phyloP scores from a whole-genome alignment of 768 basidiomycete genomes.

The Exidia glandulosa region DNA sequence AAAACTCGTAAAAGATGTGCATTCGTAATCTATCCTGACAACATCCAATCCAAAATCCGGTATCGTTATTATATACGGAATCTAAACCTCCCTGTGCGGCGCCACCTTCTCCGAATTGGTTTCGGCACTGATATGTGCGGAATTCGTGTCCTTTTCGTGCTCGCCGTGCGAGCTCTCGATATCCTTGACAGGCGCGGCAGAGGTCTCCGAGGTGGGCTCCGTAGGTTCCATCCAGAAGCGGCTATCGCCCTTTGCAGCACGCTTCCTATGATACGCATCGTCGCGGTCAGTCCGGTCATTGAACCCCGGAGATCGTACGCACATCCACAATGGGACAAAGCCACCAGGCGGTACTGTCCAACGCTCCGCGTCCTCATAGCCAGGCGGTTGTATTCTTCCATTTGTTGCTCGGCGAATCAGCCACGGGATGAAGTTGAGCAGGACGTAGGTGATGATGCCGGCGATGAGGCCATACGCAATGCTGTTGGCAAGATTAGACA shows the following conservation, averaged over 20 bases:
- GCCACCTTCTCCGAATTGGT: too few relatives aligned
- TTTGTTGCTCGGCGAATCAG: slow-evolving; percentile 40
- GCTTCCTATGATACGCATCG: background rate
- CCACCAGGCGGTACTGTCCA: slow-evolving; percentile 67
- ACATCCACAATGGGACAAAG: slow-evolving; percentile 61
- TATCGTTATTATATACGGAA: too few relatives aligned
- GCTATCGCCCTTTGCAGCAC: slow-evolving; percentile 1
- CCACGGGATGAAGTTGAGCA: slow-evolving; percentile 63
- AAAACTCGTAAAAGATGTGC: too few relatives aligned
- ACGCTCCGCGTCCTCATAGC: slow-evolving; percentile 50
- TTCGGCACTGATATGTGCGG: too few relatives aligned
- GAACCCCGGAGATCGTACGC: too few relatives aligned
- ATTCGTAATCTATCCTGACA: too few relatives aligned
- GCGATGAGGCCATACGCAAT: slow-evolving; percentile 86
- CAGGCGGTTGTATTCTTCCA: slow-evolving; percentile 54
- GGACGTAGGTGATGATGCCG: slow-evolving; percentile 56
- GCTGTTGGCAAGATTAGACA: slow-evolving; percentile 24
- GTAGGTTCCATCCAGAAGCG: slow-evolving; percentile 1
- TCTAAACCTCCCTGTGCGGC: too few relatives aligned
- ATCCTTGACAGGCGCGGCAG: background rate
- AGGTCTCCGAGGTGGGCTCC: background rate
- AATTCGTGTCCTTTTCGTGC: too few relatives aligned
- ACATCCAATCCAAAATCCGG: too few relatives aligned
- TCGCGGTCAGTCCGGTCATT: too few relatives aligned
- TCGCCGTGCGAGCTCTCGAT: background rate